phyloP scores from a whole-genome alignment of 139 green algal genomes.

The Chlorella sp. region DNA sequence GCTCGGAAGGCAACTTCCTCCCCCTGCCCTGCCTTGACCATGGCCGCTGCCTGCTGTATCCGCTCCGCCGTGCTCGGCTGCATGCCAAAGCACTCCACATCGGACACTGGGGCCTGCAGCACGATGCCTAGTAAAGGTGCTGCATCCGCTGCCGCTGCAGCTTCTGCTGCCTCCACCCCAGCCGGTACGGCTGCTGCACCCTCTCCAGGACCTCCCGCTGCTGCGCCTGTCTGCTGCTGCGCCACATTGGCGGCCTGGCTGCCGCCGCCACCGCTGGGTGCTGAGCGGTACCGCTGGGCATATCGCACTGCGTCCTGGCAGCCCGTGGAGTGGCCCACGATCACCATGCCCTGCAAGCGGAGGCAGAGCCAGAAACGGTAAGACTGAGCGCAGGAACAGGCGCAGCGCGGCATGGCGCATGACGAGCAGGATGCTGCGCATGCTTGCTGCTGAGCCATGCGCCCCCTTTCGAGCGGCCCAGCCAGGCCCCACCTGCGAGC shows the following conservation, averaged over 20 bases:
- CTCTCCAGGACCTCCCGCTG: too few species aligned
- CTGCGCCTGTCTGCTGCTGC: background rate
- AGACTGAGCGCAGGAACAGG: too few species aligned
- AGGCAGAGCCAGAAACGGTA: too few species aligned
- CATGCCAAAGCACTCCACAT: slow-evolving; percentile 60
- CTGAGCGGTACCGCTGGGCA: slow-evolving; percentile 11
- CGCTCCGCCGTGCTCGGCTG: slow-evolving; percentile 32
- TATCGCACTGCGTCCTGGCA: slow-evolving; percentile 81
- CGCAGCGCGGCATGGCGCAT: too few species aligned
- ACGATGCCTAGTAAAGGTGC: slow-evolving; percentile 51
- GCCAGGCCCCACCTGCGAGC: slow-evolving; percentile 11
- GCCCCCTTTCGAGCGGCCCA: too few species aligned
- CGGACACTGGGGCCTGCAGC: slow-evolving; percentile 70
- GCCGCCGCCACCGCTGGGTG: background rate
- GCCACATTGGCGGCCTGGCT: background rate
- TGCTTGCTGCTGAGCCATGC: too few species aligned
- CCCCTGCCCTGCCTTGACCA: slow-evolving; percentile 53
- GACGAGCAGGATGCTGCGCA: too few species aligned
- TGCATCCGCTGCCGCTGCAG: background rate
- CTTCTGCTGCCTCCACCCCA: background rate
- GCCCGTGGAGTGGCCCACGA: slow-evolving; percentile 80
- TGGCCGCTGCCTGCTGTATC: slow-evolving; percentile 19
- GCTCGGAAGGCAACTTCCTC: slow-evolving; percentile 57
- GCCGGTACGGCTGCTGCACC: too few species aligned
- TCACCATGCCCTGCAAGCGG: slow-evolving; percentile 46